A percentile compares a stretch with the other conserved stretches of the same genome.
phyloP scores from a whole-genome alignment of 2,329 filamentous ascomycete species.

The Phialophora tarda region DNA sequence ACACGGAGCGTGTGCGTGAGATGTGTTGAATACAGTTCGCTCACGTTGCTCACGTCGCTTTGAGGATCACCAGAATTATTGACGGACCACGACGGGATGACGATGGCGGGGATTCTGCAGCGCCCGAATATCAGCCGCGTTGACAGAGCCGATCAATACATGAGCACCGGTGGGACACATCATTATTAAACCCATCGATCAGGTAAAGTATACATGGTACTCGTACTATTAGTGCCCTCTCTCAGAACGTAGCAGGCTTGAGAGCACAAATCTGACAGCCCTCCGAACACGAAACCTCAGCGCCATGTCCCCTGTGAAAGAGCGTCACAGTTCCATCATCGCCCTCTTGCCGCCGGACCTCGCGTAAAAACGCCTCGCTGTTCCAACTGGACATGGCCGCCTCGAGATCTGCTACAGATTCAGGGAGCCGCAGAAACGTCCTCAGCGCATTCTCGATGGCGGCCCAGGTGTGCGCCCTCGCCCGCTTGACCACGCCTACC shows the following conservation, averaged over 20 bases:
- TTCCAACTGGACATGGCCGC: slow-evolving; percentile 13
- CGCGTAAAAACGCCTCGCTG: slow-evolving; percentile 7
- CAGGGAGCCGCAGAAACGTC: slow-evolving; percentile 19
- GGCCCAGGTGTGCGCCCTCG: slow-evolving; percentile 14
- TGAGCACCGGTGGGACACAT: neutral
- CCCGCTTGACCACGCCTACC: slow-evolving; percentile 23
- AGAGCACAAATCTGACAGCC: slow-evolving; percentile 24
- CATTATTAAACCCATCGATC: neutral
- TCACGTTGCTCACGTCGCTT: neutral
- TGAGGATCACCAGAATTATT: neutral
- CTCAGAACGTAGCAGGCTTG: slow-evolving; percentile 21
- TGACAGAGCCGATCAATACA: too few species aligned
- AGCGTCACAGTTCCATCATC: neutral
- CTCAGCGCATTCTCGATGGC: slow-evolving; percentile 21
- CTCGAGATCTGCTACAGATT: slow-evolving; percentile 9
- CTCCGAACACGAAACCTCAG: slow-evolving; percentile 13
- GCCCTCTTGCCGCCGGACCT: neutral
- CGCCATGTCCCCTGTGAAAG: neutral
- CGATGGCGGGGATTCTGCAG: neutral
- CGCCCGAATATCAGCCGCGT: neutral
- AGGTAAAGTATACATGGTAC: neutral
- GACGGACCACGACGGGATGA: neutral
- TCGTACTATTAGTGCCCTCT: too few species aligned
- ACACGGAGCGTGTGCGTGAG: neutral
- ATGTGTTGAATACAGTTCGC: neutral